These are phyloP conservation scores for Moniliophthora roreri DNA, from an alignment of 1,284 basidiomycete genomes.

Conservation along the genomic window DNA sequence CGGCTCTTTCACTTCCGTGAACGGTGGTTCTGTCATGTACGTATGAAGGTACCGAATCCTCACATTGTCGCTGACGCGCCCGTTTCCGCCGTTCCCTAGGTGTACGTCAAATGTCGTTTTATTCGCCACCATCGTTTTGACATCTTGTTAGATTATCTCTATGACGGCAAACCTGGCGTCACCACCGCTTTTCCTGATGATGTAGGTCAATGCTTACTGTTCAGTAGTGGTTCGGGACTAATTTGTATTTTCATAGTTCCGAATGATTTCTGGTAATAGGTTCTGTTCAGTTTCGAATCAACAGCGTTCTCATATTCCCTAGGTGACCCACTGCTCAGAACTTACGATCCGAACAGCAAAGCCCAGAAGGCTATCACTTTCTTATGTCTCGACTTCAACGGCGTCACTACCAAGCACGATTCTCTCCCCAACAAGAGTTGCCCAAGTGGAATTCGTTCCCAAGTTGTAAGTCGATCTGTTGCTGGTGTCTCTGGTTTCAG, in stretches of 20 bases:
- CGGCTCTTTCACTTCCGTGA: slow-evolving; percentile 36
- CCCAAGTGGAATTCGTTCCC: slow-evolving; percentile 38
- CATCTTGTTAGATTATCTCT: slow-evolving; percentile 23
- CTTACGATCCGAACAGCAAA: slow-evolving; percentile 32
- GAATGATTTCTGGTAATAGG: slow-evolving; percentile 36
- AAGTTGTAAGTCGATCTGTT: slow-evolving; percentile 29
- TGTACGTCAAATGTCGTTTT: slow-evolving; percentile 21
- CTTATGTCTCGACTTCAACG: slow-evolving; percentile 39
- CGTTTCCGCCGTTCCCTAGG: slow-evolving; percentile 23
- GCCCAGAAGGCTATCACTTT: slow-evolving; percentile 41
- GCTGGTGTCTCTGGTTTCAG: background rate
- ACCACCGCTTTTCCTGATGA: slow-evolving; percentile 28
- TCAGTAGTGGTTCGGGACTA: background rate
- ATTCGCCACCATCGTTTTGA: background rate
- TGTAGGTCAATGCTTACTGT: slow-evolving; percentile 15
- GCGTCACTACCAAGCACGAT: slow-evolving; percentile 21
- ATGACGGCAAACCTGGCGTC: slow-evolving; percentile 21
- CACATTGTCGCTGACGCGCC: background rate
- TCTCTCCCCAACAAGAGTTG: slow-evolving; percentile 29
- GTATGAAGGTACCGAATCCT: slow-evolving; percentile 9
- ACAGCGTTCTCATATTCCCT: background rate
- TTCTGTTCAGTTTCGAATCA: background rate
- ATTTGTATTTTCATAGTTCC: slow-evolving; percentile 18
- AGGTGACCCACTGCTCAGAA: slow-evolving; percentile 33
- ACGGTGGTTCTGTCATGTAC: slow-evolving; percentile 38